phyloP scores from a whole-genome alignment of 2,329 filamentous ascomycete species.

The Pestalotiopsis sp. region DNA sequence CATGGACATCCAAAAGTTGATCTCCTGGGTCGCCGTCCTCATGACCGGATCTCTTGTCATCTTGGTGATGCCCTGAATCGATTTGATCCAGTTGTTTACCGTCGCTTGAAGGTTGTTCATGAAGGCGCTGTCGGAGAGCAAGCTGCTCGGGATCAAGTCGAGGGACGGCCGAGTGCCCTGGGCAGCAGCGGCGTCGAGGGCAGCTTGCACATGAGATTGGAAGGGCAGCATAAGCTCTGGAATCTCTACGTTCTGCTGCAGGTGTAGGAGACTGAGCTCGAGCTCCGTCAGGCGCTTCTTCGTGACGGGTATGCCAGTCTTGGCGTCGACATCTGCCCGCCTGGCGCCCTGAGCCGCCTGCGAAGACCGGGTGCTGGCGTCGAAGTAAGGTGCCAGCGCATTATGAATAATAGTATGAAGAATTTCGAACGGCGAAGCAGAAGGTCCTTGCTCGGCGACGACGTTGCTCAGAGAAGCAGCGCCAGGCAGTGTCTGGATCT shows the following conservation, averaged over 20 bases:
- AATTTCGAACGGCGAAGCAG: conserved; percentile 85
- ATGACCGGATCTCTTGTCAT: conserved; percentile 80
- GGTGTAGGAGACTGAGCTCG: conserved; percentile 84
- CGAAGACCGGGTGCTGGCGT: conserved; percentile 88
- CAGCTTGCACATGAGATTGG: conserved; percentile 84
- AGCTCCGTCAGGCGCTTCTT: conserved; percentile 97
- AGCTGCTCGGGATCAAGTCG: conserved; percentile 73
- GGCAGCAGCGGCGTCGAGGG: conserved; percentile 75
- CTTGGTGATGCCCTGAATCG: conserved; percentile 94
- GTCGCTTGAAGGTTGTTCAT: conserved; percentile 92
- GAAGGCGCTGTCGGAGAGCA: conserved; percentile 88
- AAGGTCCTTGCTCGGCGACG: conserved; percentile 70
- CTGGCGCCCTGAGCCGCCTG: conserved; percentile 67
- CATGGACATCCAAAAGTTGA: conserved; percentile 99
- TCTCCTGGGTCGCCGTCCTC: conserved; percentile 89
- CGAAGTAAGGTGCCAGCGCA: conserved; percentile 92
- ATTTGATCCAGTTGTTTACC: conserved; percentile 98
- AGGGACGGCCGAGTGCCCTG: conserved; percentile 71
- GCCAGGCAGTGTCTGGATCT: conserved; percentile 89
- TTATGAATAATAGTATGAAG: conserved; percentile 91
- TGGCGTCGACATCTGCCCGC: conserved; percentile 83
- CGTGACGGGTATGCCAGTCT: conserved; percentile 94
- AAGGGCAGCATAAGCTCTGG: conserved; percentile 87
- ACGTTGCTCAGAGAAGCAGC: conserved; percentile 70
- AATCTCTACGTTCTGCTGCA: conserved; percentile 98